phyloP scores from a whole-genome alignment of 768 basidiomycete species.

The Neoboletus brunneissimus region DNA sequence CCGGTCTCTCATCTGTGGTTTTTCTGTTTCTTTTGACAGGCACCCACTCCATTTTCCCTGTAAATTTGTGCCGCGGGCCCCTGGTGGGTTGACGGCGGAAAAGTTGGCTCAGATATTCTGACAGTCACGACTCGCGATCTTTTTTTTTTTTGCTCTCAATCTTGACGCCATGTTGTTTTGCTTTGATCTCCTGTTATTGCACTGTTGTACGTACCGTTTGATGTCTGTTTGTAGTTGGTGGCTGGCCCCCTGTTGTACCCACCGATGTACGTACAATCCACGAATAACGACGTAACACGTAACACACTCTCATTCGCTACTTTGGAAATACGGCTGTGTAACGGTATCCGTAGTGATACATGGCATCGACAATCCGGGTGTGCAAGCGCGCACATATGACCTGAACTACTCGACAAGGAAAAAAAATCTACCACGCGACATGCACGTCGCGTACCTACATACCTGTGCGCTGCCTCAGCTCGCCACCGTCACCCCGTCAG shows the following conservation, averaged over 20 bases:
- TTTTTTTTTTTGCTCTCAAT: neutral
- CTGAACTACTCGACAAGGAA: neutral
- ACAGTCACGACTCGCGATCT: neutral
- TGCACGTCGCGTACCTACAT: neutral
- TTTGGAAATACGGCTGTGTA: neutral
- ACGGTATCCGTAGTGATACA: neutral
- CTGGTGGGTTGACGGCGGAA: slow-evolving; percentile 12
- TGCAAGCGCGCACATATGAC: neutral
- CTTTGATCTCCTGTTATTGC: neutral
- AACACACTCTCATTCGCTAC: neutral
- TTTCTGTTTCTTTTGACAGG: slow-evolving; percentile 1
- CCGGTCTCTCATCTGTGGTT: neutral
- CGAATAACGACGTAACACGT: neutral
- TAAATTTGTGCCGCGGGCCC: slow-evolving; percentile 22
- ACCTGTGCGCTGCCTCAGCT: neutral
- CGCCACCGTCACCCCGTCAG: neutral
- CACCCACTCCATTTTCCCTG: slow-evolving; percentile 28
- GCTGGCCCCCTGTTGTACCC: too few relatives aligned
- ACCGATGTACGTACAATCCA: neutral
- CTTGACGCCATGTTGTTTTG: neutral
- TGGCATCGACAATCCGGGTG: neutral
- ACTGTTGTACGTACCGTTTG: neutral
- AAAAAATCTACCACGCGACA: neutral
- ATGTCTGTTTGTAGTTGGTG: neutral
- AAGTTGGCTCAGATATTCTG: slow-evolving; percentile 21